A percentile compares a stretch with the other conserved stretches of the same genome.
These are phyloP conservation scores for Mucor indicus DNA, from an alignment of 371 early-diverging fungal species.

Conservation along the genomic window DNA sequence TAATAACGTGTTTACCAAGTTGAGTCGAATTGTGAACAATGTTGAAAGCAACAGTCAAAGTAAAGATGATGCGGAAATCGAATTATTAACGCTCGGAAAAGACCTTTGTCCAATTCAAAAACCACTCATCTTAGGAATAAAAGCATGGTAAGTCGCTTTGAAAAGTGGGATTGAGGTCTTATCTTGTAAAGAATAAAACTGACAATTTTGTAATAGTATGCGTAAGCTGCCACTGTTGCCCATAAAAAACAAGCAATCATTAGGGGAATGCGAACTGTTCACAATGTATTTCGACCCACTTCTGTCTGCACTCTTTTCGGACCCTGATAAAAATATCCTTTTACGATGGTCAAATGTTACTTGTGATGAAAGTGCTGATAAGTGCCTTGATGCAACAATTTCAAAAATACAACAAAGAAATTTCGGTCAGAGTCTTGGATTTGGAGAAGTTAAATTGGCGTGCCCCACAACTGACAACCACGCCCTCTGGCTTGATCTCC, in stretches of 20 bases:
- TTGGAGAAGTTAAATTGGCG: constrained; percentile 14
- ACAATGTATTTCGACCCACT: constrained; percentile 22
- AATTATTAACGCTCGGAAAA: constrained; percentile 10
- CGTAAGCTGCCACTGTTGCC: constrained; percentile 14
- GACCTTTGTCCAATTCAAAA: constrained; percentile 3
- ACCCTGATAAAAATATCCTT: constrained; percentile 17
- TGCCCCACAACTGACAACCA: constrained; percentile 15
- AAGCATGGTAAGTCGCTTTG: constrained; percentile 7
- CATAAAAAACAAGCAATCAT: constrained; percentile 11
- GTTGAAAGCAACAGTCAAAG: constrained; percentile 7
- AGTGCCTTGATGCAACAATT: constrained; percentile 16
- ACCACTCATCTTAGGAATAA: constrained; percentile 6
- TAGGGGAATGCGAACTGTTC: constrained; percentile 16
- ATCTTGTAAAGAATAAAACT: too few relatives aligned
- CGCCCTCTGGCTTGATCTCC: constrained; percentile 12
- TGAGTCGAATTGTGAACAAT: constrained; percentile 12
- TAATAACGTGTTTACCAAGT: constrained; percentile 8
- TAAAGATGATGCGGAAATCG: constrained; percentile 15
- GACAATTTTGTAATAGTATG: constrained; percentile 5
- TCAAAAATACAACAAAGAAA: constrained; percentile 10
- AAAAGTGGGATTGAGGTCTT: constrained; percentile 5
- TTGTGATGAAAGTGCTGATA: constrained; percentile 16
- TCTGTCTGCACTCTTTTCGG: constrained; percentile 16
- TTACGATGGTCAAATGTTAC: constrained; percentile 16
- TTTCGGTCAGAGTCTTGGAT: constrained; percentile 14